These are phyloP conservation scores for Coemansia sp. DNA, from an alignment of 192 early-diverging fungal genomes.

Conservation along the genomic window DNA sequence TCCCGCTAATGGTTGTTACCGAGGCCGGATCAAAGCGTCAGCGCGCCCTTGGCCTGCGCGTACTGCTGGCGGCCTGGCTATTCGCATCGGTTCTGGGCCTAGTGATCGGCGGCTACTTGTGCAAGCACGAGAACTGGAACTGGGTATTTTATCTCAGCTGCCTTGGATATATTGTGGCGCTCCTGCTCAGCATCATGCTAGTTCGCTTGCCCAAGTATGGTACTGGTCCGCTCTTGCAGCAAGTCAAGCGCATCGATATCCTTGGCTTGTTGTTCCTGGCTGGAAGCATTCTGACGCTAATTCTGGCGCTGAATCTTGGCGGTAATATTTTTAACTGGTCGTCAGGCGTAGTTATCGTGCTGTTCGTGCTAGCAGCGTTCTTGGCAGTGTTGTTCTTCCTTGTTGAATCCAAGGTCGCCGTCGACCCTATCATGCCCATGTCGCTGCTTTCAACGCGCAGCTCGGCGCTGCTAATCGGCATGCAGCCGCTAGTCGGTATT, in stretches of 20 bases:
- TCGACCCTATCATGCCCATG: constrained; percentile 34
- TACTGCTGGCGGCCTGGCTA: constrained; percentile 37
- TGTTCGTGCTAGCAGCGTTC: constrained; percentile 55
- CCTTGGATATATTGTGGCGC: constrained; percentile 33
- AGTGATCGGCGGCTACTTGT: constrained; percentile 54
- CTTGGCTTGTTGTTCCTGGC: constrained; percentile 52
- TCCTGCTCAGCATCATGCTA: constrained; percentile 36
- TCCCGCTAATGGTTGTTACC: constrained; percentile 58
- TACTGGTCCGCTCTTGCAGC: constrained; percentile 11
- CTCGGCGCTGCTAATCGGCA: constrained; percentile 13
- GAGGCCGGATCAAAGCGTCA: constrained; percentile 30
- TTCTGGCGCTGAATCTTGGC: constrained; percentile 62
- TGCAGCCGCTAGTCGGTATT: constrained; percentile 33
- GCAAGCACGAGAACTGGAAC: constrained; percentile 43
- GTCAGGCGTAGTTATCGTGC: constrained; percentile 58
- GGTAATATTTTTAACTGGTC: constrained; percentile 66
- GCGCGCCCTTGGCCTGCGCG: constrained; percentile 28
- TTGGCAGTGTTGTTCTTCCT: constrained; percentile 60
- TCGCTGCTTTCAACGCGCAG: constrained; percentile 59
- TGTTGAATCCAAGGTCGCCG: constrained; percentile 67
- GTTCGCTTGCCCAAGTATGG: constrained; percentile 27
- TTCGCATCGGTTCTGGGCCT: constrained; percentile 61
- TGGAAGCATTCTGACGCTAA: constrained; percentile 45
- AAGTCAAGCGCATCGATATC: constrained; percentile 55
- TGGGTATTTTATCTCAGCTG: constrained; percentile 58